phyloP scores from a whole-genome alignment of 768 basidiomycete genomes.

The Udeniomyces megalosporus region DNA sequence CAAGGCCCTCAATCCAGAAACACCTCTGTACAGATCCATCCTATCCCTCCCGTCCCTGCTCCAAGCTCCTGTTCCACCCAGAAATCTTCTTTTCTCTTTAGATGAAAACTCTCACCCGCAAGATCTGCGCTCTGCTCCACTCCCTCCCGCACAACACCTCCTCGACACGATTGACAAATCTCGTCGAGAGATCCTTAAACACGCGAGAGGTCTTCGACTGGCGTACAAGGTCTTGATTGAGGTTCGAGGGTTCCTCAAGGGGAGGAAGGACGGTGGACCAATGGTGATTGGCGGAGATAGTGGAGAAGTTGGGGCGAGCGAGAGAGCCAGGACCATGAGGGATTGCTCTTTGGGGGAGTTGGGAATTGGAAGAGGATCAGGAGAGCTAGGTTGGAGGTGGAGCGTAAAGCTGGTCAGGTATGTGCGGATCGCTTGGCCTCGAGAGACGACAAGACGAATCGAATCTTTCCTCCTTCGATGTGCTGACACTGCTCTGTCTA shows the following conservation, averaged over 20 bases:
- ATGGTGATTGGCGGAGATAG: not conserved
- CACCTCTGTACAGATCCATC: not conserved
- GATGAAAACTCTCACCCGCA: not conserved
- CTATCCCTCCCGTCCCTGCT: constrained; percentile 3
- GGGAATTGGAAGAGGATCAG: not conserved
- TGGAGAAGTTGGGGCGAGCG: not conserved
- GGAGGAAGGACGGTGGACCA: not conserved
- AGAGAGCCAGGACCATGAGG: not conserved
- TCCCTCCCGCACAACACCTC: not conserved
- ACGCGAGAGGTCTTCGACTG: not conserved
- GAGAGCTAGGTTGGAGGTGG: constrained; percentile 1
- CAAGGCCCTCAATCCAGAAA: not conserved
- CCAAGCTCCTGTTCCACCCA: not conserved
- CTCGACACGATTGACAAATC: not conserved
- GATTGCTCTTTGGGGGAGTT: not conserved
- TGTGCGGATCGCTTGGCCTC: not conserved
- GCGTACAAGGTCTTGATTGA: not conserved
- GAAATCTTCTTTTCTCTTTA: not conserved
- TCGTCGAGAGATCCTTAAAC: not conserved
- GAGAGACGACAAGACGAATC: too few species aligned
- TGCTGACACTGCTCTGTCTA: not conserved
- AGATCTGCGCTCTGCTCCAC: not conserved
- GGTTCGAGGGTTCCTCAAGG: not conserved
- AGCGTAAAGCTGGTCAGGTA: not conserved
- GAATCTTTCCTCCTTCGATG: too few species aligned